phyloP scores from a whole-genome alignment of 345 rosid genomes.

The Trapa bicornis region DNA sequence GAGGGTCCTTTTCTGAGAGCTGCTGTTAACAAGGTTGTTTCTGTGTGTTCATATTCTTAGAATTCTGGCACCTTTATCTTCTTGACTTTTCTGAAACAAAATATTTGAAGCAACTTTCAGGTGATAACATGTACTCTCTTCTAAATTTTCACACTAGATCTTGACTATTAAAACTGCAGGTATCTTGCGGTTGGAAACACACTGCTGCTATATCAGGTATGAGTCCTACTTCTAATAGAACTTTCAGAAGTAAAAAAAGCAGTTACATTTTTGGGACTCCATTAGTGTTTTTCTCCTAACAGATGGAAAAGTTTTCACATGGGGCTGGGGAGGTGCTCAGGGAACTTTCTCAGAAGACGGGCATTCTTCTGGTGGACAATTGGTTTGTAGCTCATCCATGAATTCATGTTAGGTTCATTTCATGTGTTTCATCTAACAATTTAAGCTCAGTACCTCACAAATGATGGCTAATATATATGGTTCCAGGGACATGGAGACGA shows the following conservation, averaged over 20 bases:
- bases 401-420: slow-evolving; percentile 1
- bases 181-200: slow-evolving; percentile 98
- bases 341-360: slow-evolving; percentile 93
- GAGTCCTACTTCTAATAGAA: slow-evolving; percentile 6
- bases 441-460: background rate
- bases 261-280: too few relatives aligned
- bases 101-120: background rate
- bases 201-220: slow-evolving; percentile 87
- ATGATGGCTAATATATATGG: background rate
- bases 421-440: background rate
- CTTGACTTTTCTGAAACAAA: background rate
- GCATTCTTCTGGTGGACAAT: slow-evolving; percentile 85
- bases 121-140: background rate
- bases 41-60: background rate
- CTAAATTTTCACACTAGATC: background rate
- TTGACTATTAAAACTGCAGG: slow-evolving; percentile 25
- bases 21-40: slow-evolving; percentile 44
- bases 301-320: slow-evolving; percentile 70
- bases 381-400: slow-evolving; percentile 37
- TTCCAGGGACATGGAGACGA: slow-evolving; percentile 84
- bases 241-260: background rate
- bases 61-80: background rate
- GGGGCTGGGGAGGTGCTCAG: slow-evolving; percentile 98
- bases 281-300: background rate
- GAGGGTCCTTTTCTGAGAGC: slow-evolving; percentile 58